phyloP scores from a whole-genome alignment of 495 filamentous ascomycete species.

The Podospora anserina region DNA sequence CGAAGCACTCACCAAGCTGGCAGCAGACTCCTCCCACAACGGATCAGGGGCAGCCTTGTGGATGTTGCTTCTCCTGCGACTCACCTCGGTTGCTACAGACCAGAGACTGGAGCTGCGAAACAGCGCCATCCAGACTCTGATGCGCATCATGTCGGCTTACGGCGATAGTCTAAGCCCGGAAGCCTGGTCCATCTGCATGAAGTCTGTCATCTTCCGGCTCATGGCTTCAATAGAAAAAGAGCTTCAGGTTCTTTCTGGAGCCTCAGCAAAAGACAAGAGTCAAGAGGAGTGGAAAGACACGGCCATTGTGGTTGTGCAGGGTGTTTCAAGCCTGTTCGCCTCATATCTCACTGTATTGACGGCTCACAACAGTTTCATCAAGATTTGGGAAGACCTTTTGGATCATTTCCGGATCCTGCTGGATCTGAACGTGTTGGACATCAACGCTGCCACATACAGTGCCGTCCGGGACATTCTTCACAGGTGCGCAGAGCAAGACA shows the following conservation, averaged over 20 bases:
- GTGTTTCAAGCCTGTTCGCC: constrained; percentile 63
- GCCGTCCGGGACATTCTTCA: constrained; percentile 65
- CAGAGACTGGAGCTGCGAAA: constrained; percentile 82
- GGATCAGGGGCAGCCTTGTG: constrained; percentile 67
- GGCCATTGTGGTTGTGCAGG: constrained; percentile 67
- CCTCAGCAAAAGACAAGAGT: constrained; percentile 37
- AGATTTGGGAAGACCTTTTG: constrained; percentile 68
- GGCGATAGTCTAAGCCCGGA: constrained; percentile 73
- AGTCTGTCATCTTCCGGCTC: constrained; percentile 73
- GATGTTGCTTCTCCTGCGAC: constrained; percentile 75
- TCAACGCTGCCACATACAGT: constrained; percentile 69
- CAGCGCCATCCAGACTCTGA: constrained; percentile 83
- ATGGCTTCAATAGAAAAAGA: constrained; percentile 55
- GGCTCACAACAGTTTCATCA: constrained; percentile 54
- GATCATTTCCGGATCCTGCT: constrained; percentile 60
- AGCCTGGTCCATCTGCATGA: constrained; percentile 81
- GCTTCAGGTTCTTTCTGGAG: constrained; percentile 31
- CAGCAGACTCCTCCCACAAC: constrained; percentile 45
- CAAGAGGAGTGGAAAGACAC: constrained; percentile 69
- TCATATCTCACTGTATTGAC: constrained; percentile 63
- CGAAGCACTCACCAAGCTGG: constrained; percentile 47
- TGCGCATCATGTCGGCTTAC: constrained; percentile 88
- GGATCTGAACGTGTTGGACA: constrained; percentile 58
- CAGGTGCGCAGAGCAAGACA: constrained; percentile 44
- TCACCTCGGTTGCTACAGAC: constrained; percentile 74